phyloP scores from a whole-genome alignment of 106 monocot genomes.

The Dendrobium huoshanense region DNA sequence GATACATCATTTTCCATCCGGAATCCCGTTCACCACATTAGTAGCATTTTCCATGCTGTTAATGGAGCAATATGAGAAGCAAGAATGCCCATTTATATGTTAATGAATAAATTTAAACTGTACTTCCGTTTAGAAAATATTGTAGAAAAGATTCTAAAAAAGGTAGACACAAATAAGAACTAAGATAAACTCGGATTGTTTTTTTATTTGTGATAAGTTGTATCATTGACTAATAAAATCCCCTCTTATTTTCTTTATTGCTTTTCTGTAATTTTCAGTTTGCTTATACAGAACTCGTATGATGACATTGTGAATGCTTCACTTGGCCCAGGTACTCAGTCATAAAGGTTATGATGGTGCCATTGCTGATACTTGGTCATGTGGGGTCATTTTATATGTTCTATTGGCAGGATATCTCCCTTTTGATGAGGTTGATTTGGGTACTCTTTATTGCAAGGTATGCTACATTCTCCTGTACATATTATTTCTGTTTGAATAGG shows the following conservation, averaged over 20 bases:
- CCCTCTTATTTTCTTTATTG: background rate
- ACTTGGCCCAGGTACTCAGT: constrained; percentile 62
- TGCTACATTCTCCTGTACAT: background rate
- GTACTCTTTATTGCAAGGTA: constrained; percentile 72
- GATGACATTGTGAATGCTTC: constrained; percentile 13
- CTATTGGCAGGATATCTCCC: constrained; percentile 87
- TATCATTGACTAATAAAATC: background rate
- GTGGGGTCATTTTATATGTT: constrained; percentile 91
- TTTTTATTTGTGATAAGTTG: background rate
- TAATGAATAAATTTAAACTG: background rate
- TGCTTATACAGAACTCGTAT: background rate
- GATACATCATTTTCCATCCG: background rate
- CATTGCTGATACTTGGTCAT: constrained; percentile 92
- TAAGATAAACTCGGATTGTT: background rate
- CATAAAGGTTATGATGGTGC: constrained; percentile 96
- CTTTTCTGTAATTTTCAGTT: background rate
- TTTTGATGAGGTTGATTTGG: constrained; percentile 90
- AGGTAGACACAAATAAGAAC: background rate
- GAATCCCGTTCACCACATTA: background rate
- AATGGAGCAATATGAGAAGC: too few relatives aligned
- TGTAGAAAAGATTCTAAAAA: background rate
- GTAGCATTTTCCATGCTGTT: background rate
- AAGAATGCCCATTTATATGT: background rate
- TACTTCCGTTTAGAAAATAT: background rate
- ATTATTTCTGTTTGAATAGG: background rate